Percentiles rank a stretch among this genome's conserved stretches.
Evolutionary conservation across 2,329 filamentous ascomycete genomes (phyloP).

Genomic region (Aspergillus sp.): DNA sequence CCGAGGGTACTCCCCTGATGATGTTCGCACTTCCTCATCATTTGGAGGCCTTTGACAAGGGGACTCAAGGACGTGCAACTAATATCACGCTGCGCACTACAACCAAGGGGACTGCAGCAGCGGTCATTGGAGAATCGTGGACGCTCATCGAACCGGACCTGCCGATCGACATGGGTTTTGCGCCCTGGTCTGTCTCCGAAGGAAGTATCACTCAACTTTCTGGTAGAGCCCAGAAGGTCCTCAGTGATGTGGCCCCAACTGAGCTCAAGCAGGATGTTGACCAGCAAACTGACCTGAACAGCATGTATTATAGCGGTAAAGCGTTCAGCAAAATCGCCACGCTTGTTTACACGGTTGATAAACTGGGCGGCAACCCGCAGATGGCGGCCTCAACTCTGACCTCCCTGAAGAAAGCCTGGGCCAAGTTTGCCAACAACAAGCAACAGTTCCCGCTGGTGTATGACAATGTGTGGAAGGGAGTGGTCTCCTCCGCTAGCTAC

Average conservation of each 20-base stretch:
- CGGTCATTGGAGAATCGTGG: conserved; percentile 71
- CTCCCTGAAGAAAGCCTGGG: conserved; percentile 66
- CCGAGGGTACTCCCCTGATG: conserved; percentile 58
- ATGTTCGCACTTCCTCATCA: conserved; percentile 93
- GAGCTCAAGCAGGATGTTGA: conserved; percentile 77
- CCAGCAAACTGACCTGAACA: conserved; percentile 71
- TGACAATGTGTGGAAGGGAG: conserved; percentile 69
- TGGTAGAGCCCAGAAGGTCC: conserved; percentile 55
- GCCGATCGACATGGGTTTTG: conserved; percentile 71
- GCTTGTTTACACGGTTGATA: conserved; percentile 64
- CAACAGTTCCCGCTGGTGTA: conserved; percentile 63
- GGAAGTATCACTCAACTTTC: conserved; percentile 42
- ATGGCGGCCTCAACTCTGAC: conserved; percentile 59
- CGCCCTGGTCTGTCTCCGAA: conserved; percentile 66
- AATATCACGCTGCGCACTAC: conserved; percentile 69
- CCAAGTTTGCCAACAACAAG: conserved; percentile 63
- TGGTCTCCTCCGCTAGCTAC: conserved; percentile 76
- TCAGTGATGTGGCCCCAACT: conserved; percentile 62
- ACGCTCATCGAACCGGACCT: conserved; percentile 74
- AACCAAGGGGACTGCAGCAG: conserved; percentile 78
- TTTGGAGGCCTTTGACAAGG: conserved; percentile 66
- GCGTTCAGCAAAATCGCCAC: conserved; percentile 74
- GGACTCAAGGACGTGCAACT: conserved; percentile 50
- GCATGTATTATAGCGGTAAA: conserved; percentile 93
- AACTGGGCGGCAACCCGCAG: conserved; percentile 59